phyloP scores from a whole-genome alignment of 78 protist species.

The Polysphondylium violaceum region DNA sequence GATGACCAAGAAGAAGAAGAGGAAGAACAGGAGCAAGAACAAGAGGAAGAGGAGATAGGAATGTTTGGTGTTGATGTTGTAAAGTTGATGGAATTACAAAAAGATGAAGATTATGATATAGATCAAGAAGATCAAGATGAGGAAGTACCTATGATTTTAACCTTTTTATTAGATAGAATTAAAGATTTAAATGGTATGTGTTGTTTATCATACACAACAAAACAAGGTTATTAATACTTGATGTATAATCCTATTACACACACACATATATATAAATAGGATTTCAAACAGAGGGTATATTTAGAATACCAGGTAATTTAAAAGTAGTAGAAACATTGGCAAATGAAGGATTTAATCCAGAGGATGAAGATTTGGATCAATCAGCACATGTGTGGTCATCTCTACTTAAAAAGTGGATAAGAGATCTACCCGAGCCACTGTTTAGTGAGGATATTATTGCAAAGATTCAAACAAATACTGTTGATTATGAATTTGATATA shows the following conservation, averaged over 20 bases:
- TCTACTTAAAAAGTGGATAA: conserved; percentile 62
- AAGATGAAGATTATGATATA: conserved; percentile 17
- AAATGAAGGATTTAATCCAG: conserved; percentile 64
- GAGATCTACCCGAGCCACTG: conserved; percentile 56
- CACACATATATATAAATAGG: not conserved
- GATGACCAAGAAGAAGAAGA: conserved; percentile 21
- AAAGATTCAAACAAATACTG: not conserved
- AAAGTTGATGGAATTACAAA: conserved; percentile 53
- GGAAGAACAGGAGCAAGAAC: conserved; percentile 14
- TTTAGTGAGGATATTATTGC: too few species aligned
- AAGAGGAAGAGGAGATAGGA: conserved; percentile 53
- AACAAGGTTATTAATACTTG: not conserved
- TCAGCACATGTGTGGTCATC: conserved; percentile 73
- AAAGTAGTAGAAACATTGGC: conserved; percentile 39
- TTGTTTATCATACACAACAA: not conserved
- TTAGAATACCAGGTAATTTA: conserved; percentile 59
- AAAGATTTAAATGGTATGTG: conserved; percentile 7
- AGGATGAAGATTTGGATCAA: conserved; percentile 4
- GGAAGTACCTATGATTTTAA: conserved; percentile 41
- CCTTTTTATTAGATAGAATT: conserved; percentile 32
- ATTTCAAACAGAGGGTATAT: conserved; percentile 62
- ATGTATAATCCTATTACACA: not conserved
- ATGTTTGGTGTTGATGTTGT: conserved; percentile 65
- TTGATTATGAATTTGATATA: not conserved
- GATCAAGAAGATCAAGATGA: conserved; percentile 24